These are phyloP conservation scores for Juncus effusus DNA, from an alignment of 176 grass and related monocot genomes.

Conservation along the genomic window DNA sequence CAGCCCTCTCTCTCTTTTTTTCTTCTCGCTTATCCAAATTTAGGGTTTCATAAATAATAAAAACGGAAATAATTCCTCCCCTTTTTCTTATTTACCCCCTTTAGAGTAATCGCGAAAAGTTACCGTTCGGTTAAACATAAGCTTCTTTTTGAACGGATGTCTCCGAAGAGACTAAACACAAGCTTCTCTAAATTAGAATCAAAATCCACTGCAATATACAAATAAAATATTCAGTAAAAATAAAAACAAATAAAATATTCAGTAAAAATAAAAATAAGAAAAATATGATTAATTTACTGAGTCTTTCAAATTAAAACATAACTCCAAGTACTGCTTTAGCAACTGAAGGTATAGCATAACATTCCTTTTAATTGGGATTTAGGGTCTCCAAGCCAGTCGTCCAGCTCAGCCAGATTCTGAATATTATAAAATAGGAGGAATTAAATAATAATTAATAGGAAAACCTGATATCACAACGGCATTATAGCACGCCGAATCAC, in stretches of 20 bases:
- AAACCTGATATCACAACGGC: too few species aligned
- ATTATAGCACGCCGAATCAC: too few species aligned
- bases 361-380: conserved; percentile 72
- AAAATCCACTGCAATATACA: conserved; percentile 73
- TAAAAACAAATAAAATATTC: not conserved
- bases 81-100: conserved; percentile 23
- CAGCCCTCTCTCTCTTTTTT: not conserved
- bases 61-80: not conserved
- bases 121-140: conserved; percentile 86
- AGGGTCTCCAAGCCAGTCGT: conserved; percentile 78
- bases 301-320: conserved; percentile 91
- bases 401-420: conserved; percentile 78
- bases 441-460: not conserved
- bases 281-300: conserved; percentile 37
- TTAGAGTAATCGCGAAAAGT: conserved; percentile 82
- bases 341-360: conserved; percentile 62
- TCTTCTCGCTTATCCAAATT: not conserved
- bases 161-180: too few species aligned
- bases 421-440: conserved; percentile 3
- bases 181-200: conserved; percentile 44
- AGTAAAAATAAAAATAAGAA: not conserved
- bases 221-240: not conserved
- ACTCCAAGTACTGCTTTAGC: conserved; percentile 49
- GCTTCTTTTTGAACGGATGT: not conserved
- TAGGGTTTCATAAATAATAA: not conserved